These are phyloP conservation scores for Lactarius quietus DNA, from an alignment of 768 basidiomycete species.

Conservation along the genomic window DNA sequence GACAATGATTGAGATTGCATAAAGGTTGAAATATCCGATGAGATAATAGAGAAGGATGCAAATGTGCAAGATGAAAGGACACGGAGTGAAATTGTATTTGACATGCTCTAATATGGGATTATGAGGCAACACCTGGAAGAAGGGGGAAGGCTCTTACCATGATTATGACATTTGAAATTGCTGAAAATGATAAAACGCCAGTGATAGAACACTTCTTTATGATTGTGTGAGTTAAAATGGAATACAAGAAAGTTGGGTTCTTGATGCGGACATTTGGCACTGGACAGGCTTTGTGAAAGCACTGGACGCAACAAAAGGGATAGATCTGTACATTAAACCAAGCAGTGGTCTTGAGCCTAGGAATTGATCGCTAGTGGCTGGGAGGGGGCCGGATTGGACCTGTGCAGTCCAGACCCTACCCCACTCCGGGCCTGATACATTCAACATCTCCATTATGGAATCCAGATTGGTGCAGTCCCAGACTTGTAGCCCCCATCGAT, in stretches of 20 bases:
- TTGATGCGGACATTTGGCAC: constrained; percentile 26
- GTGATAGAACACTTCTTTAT: constrained; percentile 46
- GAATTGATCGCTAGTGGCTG: constrained; percentile 31
- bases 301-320: constrained; percentile 8
- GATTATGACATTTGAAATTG: constrained; percentile 48
- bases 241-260: constrained; percentile 39
- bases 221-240: constrained; percentile 45
- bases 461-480: constrained; percentile 60
- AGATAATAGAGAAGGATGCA: constrained; percentile 48
- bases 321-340: constrained; percentile 35
- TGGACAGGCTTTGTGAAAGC: constrained; percentile 9
- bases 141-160: constrained; percentile 44
- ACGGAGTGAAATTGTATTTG: constrained; percentile 50
- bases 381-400: constrained; percentile 38
- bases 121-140: constrained; percentile 6
- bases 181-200: constrained; percentile 43
- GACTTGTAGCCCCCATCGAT: constrained; percentile 50
- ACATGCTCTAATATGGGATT: constrained; percentile 45
- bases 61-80: constrained; percentile 56
- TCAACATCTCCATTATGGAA: constrained; percentile 50
- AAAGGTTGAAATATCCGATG: constrained; percentile 45
- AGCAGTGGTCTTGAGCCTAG: constrained; percentile 35
- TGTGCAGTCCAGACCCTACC: constrained; percentile 38
- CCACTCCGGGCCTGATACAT: constrained; percentile 41
- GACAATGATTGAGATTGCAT: constrained; percentile 31